Conservation (phyloP, 805 yeast species). For the Sugiyamaella smithiae region DNA sequence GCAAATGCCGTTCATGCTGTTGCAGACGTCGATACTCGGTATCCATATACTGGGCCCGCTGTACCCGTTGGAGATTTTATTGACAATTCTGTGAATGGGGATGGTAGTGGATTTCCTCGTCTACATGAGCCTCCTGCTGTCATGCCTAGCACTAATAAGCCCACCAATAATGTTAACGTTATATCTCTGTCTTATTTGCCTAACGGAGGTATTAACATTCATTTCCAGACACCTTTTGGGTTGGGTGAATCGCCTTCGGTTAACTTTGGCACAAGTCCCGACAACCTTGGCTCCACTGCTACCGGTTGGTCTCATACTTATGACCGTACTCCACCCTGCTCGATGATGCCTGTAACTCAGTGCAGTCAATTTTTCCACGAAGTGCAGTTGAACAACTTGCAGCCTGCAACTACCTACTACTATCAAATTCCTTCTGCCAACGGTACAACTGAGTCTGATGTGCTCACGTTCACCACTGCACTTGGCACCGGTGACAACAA, state of each 20-base stretch:
- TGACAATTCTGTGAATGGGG: constrained; percentile 20
- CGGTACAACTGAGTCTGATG: constrained; percentile 12
- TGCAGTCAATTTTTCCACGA: constrained; percentile 25
- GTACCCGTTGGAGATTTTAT: constrained; percentile 21
- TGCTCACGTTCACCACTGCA: constrained; percentile 14
- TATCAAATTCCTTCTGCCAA: constrained; percentile 23
- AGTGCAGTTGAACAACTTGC: constrained; percentile 24
- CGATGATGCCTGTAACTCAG: constrained; percentile 11
- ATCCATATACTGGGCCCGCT: constrained; percentile 18
- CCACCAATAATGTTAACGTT: constrained; percentile 21
- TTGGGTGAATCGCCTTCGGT: constrained; percentile 18
- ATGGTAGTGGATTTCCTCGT: constrained; percentile 20
- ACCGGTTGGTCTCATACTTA: constrained; percentile 21
- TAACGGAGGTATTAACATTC: constrained; percentile 16
- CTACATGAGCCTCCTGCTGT: constrained; percentile 21
- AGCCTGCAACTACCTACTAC: constrained; percentile 26
- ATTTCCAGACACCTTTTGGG: constrained; percentile 22
- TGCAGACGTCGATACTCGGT: constrained; percentile 21
- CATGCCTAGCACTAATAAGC: constrained; percentile 13
- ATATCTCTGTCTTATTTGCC: constrained; percentile 18
- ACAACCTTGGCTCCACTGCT: neutral
- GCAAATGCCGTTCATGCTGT: constrained; percentile 5
- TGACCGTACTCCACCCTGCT: constrained; percentile 24
- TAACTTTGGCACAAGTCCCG: constrained; percentile 16
- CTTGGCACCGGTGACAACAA: constrained; percentile 11